phyloP scores from a whole-genome alignment of 1,284 basidiomycete species.

The Leccinum olivaceoglutinosum region DNA sequence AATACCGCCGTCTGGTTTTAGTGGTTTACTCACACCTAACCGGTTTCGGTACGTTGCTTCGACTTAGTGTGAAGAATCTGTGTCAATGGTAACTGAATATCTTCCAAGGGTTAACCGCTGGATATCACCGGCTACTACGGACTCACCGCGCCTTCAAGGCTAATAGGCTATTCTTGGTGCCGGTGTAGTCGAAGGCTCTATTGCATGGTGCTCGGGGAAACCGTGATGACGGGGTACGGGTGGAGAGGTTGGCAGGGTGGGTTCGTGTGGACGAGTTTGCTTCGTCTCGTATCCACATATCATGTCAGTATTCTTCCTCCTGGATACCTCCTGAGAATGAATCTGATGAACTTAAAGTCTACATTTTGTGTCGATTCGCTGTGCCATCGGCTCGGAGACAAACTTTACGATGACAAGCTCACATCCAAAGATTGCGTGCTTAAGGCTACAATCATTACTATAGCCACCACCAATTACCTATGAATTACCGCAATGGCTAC shows the following conservation, averaged over 20 bases:
- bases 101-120: constrained; percentile 50
- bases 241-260: constrained; percentile 84
- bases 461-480: constrained; percentile 90
- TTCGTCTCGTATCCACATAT: constrained; percentile 78
- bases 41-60: constrained; percentile 53
- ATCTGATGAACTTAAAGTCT: constrained; percentile 41
- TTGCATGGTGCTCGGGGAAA: constrained; percentile 88
- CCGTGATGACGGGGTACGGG: constrained; percentile 72
- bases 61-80: background rate
- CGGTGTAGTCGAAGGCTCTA: constrained; percentile 84
- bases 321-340: too few relatives aligned
- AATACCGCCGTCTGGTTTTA: constrained; percentile 60
- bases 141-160: constrained; percentile 87
- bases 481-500: constrained; percentile 80
- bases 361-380: constrained; percentile 93
- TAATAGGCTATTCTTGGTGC: constrained; percentile 71
- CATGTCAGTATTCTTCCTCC: constrained; percentile 50
- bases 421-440: constrained; percentile 79
- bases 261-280: constrained; percentile 75
- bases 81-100: background rate
- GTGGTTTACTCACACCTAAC: constrained; percentile 78
- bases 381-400: constrained; percentile 86
- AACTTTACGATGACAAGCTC: constrained; percentile 89
- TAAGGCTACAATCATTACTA: constrained; percentile 73
- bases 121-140: constrained; percentile 82